Percentiles rank a stretch among this genome's conserved stretches.
Conservation (phyloP, 2,329 filamentous ascomycete species). For the Fusarium scirpi region DNA sequence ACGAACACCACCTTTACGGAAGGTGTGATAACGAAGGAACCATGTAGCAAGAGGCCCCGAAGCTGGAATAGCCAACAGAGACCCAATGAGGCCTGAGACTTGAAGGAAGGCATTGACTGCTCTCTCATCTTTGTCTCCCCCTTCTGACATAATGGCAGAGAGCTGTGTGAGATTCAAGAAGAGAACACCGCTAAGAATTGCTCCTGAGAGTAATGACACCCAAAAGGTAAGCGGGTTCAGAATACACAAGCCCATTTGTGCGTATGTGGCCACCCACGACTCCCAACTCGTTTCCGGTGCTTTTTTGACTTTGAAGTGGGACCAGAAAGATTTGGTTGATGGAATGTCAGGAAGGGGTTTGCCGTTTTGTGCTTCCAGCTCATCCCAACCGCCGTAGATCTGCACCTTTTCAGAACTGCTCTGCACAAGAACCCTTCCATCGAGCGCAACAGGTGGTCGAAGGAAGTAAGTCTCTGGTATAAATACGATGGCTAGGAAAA, state of each 20-base stretch:
- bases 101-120: slow-evolving; percentile 2
- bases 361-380: neutral
- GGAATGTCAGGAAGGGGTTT: slow-evolving; percentile 25
- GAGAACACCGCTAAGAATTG: slow-evolving; percentile 27
- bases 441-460: slow-evolving; percentile 31
- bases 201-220: slow-evolving; percentile 33
- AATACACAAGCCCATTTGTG: slow-evolving; percentile 37
- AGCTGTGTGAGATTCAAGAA: slow-evolving; percentile 28
- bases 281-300: slow-evolving; percentile 22
- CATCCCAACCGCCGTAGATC: slow-evolving; percentile 25
- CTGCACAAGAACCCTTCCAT: slow-evolving; percentile 19
- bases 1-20: slow-evolving; percentile 23
- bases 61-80: slow-evolving; percentile 12
- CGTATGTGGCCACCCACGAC: slow-evolving; percentile 23
- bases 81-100: slow-evolving; percentile 9
- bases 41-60: slow-evolving; percentile 25
- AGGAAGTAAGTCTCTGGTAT: slow-evolving; percentile 35
- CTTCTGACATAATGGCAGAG: neutral
- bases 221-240: slow-evolving; percentile 39
- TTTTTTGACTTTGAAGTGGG: slow-evolving; percentile 4
- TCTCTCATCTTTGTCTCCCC: fast-evolving
- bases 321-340: neutral
- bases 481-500: slow-evolving; percentile 12
- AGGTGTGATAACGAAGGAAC: slow-evolving; percentile 23
- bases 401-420: slow-evolving; percentile 23